phyloP scores from a whole-genome alignment of 139 green algal genomes.

The Chlorella sp. region DNA sequence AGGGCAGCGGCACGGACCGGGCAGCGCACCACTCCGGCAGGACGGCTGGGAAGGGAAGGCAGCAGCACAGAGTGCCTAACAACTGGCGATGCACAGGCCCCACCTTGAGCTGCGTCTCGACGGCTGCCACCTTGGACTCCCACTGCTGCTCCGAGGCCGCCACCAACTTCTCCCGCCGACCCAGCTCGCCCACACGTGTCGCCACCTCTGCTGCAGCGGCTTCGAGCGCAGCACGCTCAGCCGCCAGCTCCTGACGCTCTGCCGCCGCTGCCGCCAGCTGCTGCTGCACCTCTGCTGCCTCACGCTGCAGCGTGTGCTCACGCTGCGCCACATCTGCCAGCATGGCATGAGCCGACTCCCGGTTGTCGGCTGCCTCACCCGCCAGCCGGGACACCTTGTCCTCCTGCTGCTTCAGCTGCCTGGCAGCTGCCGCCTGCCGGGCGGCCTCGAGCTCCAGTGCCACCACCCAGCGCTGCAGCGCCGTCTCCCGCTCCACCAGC shows the following conservation, averaged over 20 bases:
- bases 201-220: constrained; percentile 5
- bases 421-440: constrained; percentile 32
- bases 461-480: constrained; percentile 62
- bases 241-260: constrained; percentile 13
- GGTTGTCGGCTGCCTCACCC: not conserved
- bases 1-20: too few species aligned
- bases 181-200: constrained; percentile 8
- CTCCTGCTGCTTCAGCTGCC: constrained; percentile 27
- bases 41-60: too few species aligned
- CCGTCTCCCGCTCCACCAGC: constrained; percentile 59
- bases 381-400: constrained; percentile 29
- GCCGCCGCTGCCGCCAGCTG: not conserved
- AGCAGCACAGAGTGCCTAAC: too few species aligned
- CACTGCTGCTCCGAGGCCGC: constrained; percentile 27
- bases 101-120: not conserved
- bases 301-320: constrained; percentile 22
- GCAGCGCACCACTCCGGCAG: too few species aligned
- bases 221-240: constrained; percentile 38
- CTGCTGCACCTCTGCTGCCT: constrained; percentile 7
- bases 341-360: constrained; percentile 6
- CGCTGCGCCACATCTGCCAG: constrained; percentile 31
- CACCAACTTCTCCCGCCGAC: constrained; percentile 21
- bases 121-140: not conserved
- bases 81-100: too few species aligned
- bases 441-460: constrained; percentile 50